Percentiles rank a stretch among this genome's conserved stretches.
phyloP scores from a whole-genome alignment of 768 basidiomycete species.

The Auriscalpium orientale region DNA sequence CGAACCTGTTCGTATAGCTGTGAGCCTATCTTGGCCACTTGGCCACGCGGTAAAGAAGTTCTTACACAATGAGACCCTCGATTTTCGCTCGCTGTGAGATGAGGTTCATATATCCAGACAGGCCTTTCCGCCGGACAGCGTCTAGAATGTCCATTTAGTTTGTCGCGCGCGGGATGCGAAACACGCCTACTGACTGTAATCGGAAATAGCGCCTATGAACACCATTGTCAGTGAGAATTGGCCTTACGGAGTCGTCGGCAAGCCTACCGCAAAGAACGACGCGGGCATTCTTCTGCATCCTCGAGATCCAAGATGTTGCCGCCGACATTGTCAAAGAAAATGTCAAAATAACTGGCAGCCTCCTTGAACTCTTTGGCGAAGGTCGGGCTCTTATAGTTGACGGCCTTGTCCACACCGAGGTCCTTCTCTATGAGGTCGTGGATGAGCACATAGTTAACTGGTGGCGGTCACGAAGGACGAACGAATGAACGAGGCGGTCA shows the following conservation, averaged over 20 bases:
- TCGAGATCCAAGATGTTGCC: slow-evolving; percentile 78
- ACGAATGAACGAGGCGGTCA: slow-evolving; percentile 59
- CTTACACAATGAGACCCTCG: slow-evolving; percentile 78
- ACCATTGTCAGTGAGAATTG: not conserved
- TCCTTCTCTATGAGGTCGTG: slow-evolving; percentile 81
- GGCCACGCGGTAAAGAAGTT: not conserved
- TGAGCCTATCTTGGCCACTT: not conserved
- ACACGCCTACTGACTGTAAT: slow-evolving; percentile 51
- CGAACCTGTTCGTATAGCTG: slow-evolving; percentile 42
- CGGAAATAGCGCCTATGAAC: slow-evolving; percentile 67
- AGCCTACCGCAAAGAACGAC: slow-evolving; percentile 69
- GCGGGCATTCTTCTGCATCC: slow-evolving; percentile 71
- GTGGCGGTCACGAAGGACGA: too few species aligned
- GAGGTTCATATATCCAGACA: slow-evolving; percentile 58
- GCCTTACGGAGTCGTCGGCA: not conserved
- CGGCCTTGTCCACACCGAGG: slow-evolving; percentile 64
- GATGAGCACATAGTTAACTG: not conserved
- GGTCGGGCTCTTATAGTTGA: slow-evolving; percentile 79
- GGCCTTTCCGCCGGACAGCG: slow-evolving; percentile 49
- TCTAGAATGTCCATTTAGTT: slow-evolving; percentile 31
- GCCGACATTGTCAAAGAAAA: slow-evolving; percentile 79
- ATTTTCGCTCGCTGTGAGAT: slow-evolving; percentile 75
- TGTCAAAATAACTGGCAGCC: slow-evolving; percentile 67
- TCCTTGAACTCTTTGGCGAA: slow-evolving; percentile 70
- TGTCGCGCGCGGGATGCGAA: not conserved